These are phyloP conservation scores for Geosmithia putterillii DNA, from an alignment of 2,329 filamentous ascomycete species.

Conservation along the genomic window DNA sequence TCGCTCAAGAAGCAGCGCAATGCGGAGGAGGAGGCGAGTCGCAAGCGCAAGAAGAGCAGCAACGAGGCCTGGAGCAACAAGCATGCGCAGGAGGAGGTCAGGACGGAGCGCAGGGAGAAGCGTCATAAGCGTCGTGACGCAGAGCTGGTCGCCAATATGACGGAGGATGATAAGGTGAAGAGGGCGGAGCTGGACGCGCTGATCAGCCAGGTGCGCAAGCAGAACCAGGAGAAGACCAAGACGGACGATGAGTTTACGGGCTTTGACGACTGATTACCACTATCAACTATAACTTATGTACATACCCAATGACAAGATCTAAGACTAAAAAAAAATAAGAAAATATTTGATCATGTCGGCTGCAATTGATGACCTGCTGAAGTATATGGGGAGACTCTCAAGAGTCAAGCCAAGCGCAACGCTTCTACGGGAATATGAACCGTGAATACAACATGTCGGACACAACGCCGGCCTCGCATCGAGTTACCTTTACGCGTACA, in stretches of 20 bases:
- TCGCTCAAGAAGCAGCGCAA: not conserved
- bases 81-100: conserved; percentile 50
- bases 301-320: no score
- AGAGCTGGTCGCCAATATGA: conserved; percentile 51
- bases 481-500: no score
- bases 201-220: conserved; percentile 49
- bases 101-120: conserved; percentile 50
- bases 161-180: conserved; percentile 54
- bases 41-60: conserved; percentile 39
- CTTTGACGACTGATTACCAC: conserved; percentile 32
- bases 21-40: conserved; percentile 10
- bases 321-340: no score
- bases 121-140: conserved; percentile 52
- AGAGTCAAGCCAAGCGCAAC: no score
- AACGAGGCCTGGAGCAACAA: conserved; percentile 65
- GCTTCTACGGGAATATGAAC: no score
- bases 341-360: no score
- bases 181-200: conserved; percentile 51
- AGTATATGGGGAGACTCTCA: no score
- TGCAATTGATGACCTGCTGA: no score
- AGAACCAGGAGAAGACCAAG: conserved; percentile 33
- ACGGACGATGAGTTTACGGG: conserved; percentile 40
- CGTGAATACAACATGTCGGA: no score
- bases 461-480: no score
- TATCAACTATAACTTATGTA: no score